Percentiles rank a stretch among this genome's conserved stretches.
phyloP scores from a whole-genome alignment of 2,329 filamentous ascomycete species.

The Xylaria sp. region DNA sequence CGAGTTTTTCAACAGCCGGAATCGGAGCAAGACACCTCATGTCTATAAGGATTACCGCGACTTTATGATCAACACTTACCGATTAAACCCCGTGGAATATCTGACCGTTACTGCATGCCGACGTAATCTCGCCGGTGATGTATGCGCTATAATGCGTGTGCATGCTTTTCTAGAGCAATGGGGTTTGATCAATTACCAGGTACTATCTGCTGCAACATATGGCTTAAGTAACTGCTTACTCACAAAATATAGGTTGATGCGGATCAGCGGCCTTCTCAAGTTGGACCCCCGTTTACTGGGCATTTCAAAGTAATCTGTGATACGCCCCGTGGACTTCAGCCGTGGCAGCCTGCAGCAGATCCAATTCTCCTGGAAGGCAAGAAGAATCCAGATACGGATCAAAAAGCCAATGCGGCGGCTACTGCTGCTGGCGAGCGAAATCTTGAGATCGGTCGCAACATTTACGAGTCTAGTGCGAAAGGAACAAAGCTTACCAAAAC shows the following conservation, averaged over 20 bases:
- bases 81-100: slow-evolving; percentile 94
- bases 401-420: slow-evolving; percentile 71
- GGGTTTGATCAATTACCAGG: slow-evolving; percentile 99
- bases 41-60: slow-evolving; percentile 99
- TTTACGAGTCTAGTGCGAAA: slow-evolving; percentile 93
- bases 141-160: slow-evolving; percentile 98
- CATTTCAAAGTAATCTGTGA: slow-evolving; percentile 97
- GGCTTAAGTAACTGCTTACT: slow-evolving; percentile 37
- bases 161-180: slow-evolving; percentile 98
- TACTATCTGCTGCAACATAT: slow-evolving; percentile 54
- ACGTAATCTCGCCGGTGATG: slow-evolving; percentile 93
- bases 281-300: slow-evolving; percentile 95
- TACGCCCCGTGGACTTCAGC: slow-evolving; percentile 91
- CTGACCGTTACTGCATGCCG: slow-evolving; percentile 96
- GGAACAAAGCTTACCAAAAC: slow-evolving; percentile 74
- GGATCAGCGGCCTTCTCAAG: slow-evolving; percentile 92
- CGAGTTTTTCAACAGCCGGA: slow-evolving; percentile 98
- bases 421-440: slow-evolving; percentile 83
- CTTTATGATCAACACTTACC: slow-evolving; percentile 99
- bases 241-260: slow-evolving; percentile 80
- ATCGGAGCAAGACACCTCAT: slow-evolving; percentile 95
- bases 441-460: slow-evolving; percentile 91
- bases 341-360: slow-evolving; percentile 90
- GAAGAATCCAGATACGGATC: slow-evolving; percentile 75
- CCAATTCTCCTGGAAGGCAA: slow-evolving; percentile 72